phyloP scores from a whole-genome alignment of 164 flowering plant genomes.

The Chloranthus sessilifolius region DNA sequence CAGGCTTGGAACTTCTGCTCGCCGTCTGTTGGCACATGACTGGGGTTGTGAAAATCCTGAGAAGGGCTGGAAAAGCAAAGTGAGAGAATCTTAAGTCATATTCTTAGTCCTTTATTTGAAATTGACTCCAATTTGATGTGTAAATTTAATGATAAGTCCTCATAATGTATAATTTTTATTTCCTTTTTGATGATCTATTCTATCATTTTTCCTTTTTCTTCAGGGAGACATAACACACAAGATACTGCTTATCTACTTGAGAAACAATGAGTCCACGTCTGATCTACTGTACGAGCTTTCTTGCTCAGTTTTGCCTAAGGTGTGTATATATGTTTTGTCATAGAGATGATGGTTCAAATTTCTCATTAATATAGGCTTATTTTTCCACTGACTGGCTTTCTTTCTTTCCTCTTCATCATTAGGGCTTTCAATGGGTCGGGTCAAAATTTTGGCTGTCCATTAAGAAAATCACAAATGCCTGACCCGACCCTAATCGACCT shows the following conservation, averaged over 20 bases:
- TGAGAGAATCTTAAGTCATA: slow-evolving; percentile 25
- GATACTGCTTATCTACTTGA: slow-evolving; percentile 55
- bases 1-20: slow-evolving; percentile 54
- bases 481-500: too few species aligned
- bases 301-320: slow-evolving; percentile 68
- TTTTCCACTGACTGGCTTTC: too few species aligned
- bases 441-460: too few species aligned
- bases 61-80: slow-evolving; percentile 47
- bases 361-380: background rate
- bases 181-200: background rate
- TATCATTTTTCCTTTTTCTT: background rate
- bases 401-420: background rate
- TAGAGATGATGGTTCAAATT: background rate
- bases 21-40: slow-evolving; percentile 44
- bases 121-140: too few species aligned
- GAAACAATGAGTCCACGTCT: slow-evolving; percentile 45
- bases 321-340: slow-evolving; percentile 15
- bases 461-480: too few species aligned
- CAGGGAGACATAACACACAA: slow-evolving; percentile 72
- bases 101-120: slow-evolving; percentile 7
- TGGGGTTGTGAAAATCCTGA: slow-evolving; percentile 39
- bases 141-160: too few species aligned
- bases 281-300: slow-evolving; percentile 62
- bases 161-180: background rate
- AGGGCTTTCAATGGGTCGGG: too few species aligned